Conservation (phyloP, 495 filamentous ascomycete genomes). For the Trichoderma asperelloides region DNA sequence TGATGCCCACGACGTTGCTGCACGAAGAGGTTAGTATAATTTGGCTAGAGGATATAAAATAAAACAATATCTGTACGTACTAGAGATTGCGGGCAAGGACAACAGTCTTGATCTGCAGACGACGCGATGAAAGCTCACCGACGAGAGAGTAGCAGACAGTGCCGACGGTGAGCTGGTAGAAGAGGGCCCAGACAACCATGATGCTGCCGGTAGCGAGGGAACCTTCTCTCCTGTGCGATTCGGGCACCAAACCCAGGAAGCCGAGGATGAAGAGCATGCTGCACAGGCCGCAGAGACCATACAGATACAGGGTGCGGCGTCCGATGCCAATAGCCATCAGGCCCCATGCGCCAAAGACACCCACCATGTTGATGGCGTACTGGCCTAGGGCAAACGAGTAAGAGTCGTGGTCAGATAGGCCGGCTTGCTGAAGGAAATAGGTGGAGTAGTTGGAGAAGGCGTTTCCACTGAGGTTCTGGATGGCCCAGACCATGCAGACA, state of each 20-base stretch:
- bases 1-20: constrained; percentile 57
- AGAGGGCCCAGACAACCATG: constrained; percentile 63
- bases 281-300: constrained; percentile 56
- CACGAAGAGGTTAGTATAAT: constrained; percentile 18
- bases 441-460: constrained; percentile 75
- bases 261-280: constrained; percentile 63
- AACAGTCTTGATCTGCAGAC: constrained; percentile 68
- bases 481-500: constrained; percentile 72
- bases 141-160: constrained; percentile 75
- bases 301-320: constrained; percentile 62
- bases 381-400: constrained; percentile 67
- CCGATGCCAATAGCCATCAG: constrained; percentile 61
- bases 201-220: constrained; percentile 62
- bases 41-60: background rate
- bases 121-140: constrained; percentile 61
- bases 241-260: constrained; percentile 58
- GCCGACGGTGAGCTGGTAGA: constrained; percentile 69
- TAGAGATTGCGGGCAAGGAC: constrained; percentile 59
- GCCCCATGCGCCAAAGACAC: constrained; percentile 65
- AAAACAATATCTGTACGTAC: constrained; percentile 19
- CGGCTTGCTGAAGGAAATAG: constrained; percentile 68
- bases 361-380: constrained; percentile 67
- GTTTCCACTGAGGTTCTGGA: constrained; percentile 72
- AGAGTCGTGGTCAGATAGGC: constrained; percentile 46
- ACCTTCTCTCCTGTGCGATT: constrained; percentile 39